Evolutionary conservation across 805 yeast genomes (phyloP).

Genomic region (baker's yeast (Saccharomyces cerevisiae)): DNA sequence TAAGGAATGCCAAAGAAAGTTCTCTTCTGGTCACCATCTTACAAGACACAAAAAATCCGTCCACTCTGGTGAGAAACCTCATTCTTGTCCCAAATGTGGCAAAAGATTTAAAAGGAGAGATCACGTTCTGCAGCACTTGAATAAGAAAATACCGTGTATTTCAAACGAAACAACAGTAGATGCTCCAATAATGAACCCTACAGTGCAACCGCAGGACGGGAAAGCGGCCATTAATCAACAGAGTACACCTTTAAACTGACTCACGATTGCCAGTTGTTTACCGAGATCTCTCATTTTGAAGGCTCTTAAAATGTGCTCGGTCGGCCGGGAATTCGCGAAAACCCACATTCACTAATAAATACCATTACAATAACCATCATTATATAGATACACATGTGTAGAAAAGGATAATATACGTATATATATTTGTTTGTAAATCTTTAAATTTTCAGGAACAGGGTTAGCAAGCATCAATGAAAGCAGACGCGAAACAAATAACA

Average conservation of each 20-base stretch:
- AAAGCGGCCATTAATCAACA: neutral
- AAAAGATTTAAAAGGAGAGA: slow-evolving; percentile 32
- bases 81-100: slow-evolving; percentile 33
- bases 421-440: neutral
- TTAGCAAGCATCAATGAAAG: neutral
- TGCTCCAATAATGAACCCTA: neutral
- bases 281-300: neutral
- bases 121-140: slow-evolving; percentile 32
- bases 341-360: neutral
- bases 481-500: neutral
- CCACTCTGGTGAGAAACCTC: slow-evolving; percentile 33
- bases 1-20: slow-evolving; percentile 30
- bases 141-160: slow-evolving; percentile 31
- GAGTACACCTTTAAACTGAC: neutral
- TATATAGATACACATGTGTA: neutral
- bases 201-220: neutral
- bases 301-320: neutral
- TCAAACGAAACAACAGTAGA: slow-evolving; percentile 9
- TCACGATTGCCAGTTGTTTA: no score
- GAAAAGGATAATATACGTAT: neutral
- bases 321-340: neutral
- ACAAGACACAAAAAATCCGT: slow-evolving; percentile 34
- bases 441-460: neutral
- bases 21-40: slow-evolving; percentile 32
- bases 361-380: neutral